A percentile compares a stretch with the other conserved stretches of the same genome.
phyloP scores from a whole-genome alignment of 1,284 basidiomycete genomes.

The Bondarzewia mesenterica region DNA sequence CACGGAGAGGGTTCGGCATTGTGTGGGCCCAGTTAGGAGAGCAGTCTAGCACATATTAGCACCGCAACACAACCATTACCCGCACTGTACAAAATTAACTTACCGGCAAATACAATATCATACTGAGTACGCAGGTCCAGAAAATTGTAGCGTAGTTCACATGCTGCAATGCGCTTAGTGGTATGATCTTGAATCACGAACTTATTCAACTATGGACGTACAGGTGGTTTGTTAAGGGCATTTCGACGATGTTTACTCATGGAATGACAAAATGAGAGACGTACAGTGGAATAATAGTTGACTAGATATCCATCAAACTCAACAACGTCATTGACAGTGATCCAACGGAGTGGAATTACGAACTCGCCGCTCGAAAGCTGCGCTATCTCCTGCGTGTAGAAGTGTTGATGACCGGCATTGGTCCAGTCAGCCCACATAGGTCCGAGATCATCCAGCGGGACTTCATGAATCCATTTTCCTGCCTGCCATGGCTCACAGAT shows the following conservation, averaged over 20 bases:
- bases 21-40: neutral
- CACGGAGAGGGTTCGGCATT: slow-evolving; percentile 11
- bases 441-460: slow-evolving; percentile 15
- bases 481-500: slow-evolving; percentile 25
- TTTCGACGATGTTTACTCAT: too few relatives aligned
- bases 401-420: slow-evolving; percentile 10
- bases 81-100: neutral
- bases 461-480: slow-evolving; percentile 20
- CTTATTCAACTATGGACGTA: too few relatives aligned
- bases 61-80: neutral
- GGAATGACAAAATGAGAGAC: neutral
- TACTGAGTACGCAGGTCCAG: too few relatives aligned
- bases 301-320: slow-evolving; percentile 7
- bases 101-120: too few relatives aligned
- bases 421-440: too few relatives aligned
- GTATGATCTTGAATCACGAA: too few relatives aligned
- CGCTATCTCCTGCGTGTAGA: slow-evolving; percentile 22
- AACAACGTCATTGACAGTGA: slow-evolving; percentile 1
- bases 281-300: neutral
- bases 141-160: too few relatives aligned
- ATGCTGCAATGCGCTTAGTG: too few relatives aligned
- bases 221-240: too few relatives aligned
- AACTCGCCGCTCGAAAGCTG: slow-evolving; percentile 13
- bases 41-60: neutral
- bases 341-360: slow-evolving; percentile 16